Conservation (phyloP, 2,329 filamentous ascomycete genomes). For the Aspergillus sp. region DNA sequence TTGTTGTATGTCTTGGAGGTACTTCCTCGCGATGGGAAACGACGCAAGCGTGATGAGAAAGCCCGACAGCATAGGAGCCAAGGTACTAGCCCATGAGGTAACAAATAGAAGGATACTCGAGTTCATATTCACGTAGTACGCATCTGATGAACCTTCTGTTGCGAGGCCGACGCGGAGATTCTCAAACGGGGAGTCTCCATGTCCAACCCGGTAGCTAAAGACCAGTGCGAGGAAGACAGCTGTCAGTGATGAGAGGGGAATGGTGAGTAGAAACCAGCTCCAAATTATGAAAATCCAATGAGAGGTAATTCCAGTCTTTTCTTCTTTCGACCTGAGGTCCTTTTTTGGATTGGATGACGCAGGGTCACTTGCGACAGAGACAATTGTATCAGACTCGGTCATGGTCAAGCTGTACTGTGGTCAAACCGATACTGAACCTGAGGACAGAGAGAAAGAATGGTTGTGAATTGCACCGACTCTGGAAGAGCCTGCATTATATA, state of each 20-base stretch:
- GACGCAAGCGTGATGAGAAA: conserved; percentile 27
- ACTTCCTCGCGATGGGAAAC: conserved; percentile 21
- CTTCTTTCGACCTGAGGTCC: background rate
- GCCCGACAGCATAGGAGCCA: conserved; percentile 25
- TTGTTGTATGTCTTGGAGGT: conserved; percentile 9
- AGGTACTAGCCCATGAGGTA: conserved; percentile 18
- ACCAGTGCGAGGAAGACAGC: conserved; percentile 10
- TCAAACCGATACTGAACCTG: too few species aligned
- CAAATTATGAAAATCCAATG: background rate
- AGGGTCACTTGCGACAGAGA: background rate
- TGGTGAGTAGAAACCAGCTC: conserved; percentile 10
- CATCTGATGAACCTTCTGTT: background rate
- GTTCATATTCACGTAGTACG: conserved; percentile 10
- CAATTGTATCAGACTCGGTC: background rate
- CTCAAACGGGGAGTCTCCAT: background rate
- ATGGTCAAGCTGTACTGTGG: background rate
- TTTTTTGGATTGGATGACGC: background rate
- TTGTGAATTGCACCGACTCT: too few species aligned
- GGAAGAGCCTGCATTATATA: too few species aligned
- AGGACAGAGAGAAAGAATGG: too few species aligned
- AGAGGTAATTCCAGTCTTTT: background rate
- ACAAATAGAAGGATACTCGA: conserved; percentile 13
- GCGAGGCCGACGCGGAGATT: background rate
- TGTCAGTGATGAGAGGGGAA: conserved; percentile 11
- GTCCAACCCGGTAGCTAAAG: conserved; percentile 8